Evolutionary conservation across 768 basidiomycete species (phyloP).

Genomic region (Hygrophorus russula): DNA sequence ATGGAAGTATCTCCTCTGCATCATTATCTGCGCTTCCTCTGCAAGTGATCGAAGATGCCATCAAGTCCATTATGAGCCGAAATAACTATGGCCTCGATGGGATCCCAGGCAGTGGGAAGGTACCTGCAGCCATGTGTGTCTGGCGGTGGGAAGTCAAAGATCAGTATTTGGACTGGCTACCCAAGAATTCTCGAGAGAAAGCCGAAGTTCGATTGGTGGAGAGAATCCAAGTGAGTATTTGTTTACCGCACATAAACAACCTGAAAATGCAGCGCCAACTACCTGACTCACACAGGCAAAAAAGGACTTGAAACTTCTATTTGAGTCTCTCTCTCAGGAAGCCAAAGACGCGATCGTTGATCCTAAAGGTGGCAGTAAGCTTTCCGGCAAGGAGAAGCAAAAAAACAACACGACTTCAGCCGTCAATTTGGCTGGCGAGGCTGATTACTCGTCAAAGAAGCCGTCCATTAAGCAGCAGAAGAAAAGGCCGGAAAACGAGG

Average conservation of each 20-base stretch:
- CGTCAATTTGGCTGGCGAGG: slow-evolving; percentile 11
- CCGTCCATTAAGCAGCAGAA: slow-evolving; percentile 22
- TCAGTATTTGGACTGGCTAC: slow-evolving; percentile 47
- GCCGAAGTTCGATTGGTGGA: slow-evolving; percentile 51
- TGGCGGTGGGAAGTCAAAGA: slow-evolving; percentile 86
- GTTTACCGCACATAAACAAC: not conserved
- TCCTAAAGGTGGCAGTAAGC: slow-evolving; percentile 28
- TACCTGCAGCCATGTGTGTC: slow-evolving; percentile 52
- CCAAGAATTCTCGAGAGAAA: slow-evolving; percentile 53
- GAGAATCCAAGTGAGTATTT: slow-evolving; percentile 43
- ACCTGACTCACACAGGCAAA: slow-evolving; percentile 37
- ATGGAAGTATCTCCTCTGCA: slow-evolving; percentile 24
- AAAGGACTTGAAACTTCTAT: slow-evolving; percentile 38
- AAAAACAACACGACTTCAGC: slow-evolving; percentile 11
- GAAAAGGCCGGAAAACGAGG: slow-evolving; percentile 22
- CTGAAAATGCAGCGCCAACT: not conserved
- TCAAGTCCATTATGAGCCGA: slow-evolving; percentile 52
- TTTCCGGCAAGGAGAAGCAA: slow-evolving; percentile 24
- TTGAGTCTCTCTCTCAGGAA: slow-evolving; percentile 44
- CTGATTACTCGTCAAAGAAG: slow-evolving; percentile 14
- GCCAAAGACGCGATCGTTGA: slow-evolving; percentile 48
- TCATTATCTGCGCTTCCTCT: slow-evolving; percentile 30
- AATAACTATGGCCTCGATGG: slow-evolving; percentile 75
- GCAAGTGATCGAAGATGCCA: slow-evolving; percentile 50
- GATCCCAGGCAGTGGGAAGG: slow-evolving; percentile 31